Base-by-base conservation (phyloP, 2,329 filamentous ascomycete species). In the Trichoderma sp. region DNA sequence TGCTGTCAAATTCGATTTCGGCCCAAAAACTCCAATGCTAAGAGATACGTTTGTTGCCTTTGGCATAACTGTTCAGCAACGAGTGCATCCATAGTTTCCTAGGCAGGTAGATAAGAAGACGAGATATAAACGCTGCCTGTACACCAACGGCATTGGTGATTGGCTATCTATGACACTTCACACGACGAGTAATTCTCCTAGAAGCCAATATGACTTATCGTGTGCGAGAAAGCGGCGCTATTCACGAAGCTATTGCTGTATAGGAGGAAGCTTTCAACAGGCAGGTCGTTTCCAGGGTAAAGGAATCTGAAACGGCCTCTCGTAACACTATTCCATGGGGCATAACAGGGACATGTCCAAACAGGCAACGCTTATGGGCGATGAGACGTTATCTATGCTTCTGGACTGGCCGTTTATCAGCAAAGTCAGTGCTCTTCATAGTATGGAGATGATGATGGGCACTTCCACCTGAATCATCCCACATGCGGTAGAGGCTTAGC, bases 291-390 rank as follows among this genome's bases (percentile, higher is more conserved):
- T 24, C 10, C 19, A 31, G 47, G 61, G 21, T 29, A 37, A 24
- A 49, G 19, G 27, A 11, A 6, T 16, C 40, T 67, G 64, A 67
- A 67, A 67, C 64, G 29, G 37, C 16, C 27, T 52, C 16, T 29
- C 37, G 62, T 67, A 59, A 67, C 55, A 67, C 40, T 27, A 67
- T 24, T 40, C 37, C 55, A 67, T 52, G 64, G 53, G 43, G 53
- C 10, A 49, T 24, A 47, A 49, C 27, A 56, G 63, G 52, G n/a
- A 37, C 7, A 65, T 33, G 27, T 35, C 53, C 2, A 49, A 49
- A 58, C 13, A 47, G 63, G 63, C 29, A 58, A 59, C 10, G 55
- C 40, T 13, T 14, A 19, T 52, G 29, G 29, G 16, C 31, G 37
- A 49, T 66, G 53, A 66, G 53, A 66, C 63, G n/a, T 8, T 29